Evolutionary conservation across 139 green algal genomes (phyloP).

Genomic region (Picochlorum sp.): DNA sequence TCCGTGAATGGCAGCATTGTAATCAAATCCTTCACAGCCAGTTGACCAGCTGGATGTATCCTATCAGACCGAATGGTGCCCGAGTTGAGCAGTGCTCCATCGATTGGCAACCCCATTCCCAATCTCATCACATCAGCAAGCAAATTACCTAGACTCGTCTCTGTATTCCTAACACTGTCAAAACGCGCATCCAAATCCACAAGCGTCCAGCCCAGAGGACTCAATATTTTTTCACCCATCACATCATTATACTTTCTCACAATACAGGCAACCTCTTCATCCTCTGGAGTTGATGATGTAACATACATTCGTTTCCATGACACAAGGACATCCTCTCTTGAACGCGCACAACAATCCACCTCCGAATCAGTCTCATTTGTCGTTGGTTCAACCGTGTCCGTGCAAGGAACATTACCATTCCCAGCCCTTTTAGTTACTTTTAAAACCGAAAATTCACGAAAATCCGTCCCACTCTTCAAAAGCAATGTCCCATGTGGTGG

Average conservation of each 20-base stretch:
- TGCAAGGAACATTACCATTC: not conserved
- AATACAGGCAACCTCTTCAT: conserved; percentile 31
- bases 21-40: conserved; percentile 53
- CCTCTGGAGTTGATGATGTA: conserved; percentile 27
- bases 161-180: conserved; percentile 38
- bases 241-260: conserved; percentile 39
- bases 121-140: conserved; percentile 40
- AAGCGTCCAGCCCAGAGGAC: conserved; percentile 35
- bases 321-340: conserved; percentile 13
- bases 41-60: conserved; percentile 29
- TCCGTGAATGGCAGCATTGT: conserved; percentile 68
- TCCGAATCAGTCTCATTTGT: not conserved
- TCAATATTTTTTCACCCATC: conserved; percentile 44
- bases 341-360: not conserved
- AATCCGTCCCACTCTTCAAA: conserved; percentile 63
- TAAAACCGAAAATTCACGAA: conserved; percentile 30
- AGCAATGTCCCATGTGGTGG: conserved; percentile 50
- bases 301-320: conserved; percentile 30
- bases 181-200: conserved; percentile 59
- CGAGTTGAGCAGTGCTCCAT: conserved; percentile 53
- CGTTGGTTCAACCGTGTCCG: not conserved
- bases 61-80: conserved; percentile 48
- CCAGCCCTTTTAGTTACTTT: not conserved
- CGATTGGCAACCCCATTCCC: conserved; percentile 6
- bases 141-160: conserved; percentile 67